phyloP scores from a whole-genome alignment of 1,139 yeast genomes.

The Kodamaea derodonti region DNA sequence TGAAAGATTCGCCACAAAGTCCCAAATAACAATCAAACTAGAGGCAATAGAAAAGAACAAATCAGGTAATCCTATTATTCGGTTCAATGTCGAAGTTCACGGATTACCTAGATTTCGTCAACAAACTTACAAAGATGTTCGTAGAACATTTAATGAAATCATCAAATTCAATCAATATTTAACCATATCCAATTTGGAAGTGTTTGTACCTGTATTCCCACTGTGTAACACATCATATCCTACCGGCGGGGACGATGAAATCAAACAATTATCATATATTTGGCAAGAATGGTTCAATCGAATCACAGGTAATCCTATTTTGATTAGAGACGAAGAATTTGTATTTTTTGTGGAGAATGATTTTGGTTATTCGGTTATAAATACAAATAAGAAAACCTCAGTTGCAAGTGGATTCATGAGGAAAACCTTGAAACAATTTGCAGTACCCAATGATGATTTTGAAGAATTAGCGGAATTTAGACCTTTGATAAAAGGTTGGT shows the following conservation, averaged over 20 bases:
- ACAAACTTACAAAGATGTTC: conserved; percentile 62
- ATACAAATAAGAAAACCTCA: conserved; percentile 48
- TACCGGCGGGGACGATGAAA: conserved; percentile 78
- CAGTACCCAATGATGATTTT: conserved; percentile 87
- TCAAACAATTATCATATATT: conserved; percentile 48
- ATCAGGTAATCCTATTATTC: conserved; percentile 42
- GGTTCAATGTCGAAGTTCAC: conserved; percentile 35
- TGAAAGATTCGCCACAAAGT: conserved; percentile 41
- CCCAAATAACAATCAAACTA: conserved; percentile 27
- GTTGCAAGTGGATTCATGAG: conserved; percentile 83
- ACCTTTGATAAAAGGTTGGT: conserved; percentile 79
- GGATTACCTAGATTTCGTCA: conserved; percentile 78
- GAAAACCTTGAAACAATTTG: conserved; percentile 84
- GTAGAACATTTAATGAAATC: conserved; percentile 79
- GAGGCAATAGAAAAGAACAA: conserved; percentile 38
- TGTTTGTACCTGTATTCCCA: conserved; percentile 90
- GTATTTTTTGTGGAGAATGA: conserved; percentile 86
- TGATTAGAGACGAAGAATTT: conserved; percentile 84
- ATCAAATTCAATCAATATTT: conserved; percentile 73
- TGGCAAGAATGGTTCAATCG: conserved; percentile 89
- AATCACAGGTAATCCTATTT: conserved; percentile 66
- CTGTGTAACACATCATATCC: conserved; percentile 73
- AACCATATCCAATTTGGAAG: conserved; percentile 79
- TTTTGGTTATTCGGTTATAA: conserved; percentile 71
- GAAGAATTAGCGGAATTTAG: conserved; percentile 78